A percentile compares a stretch with the other conserved stretches of the same genome.
phyloP scores from a whole-genome alignment of 352 stramenopile species.

The Pythium myriotylum region DNA sequence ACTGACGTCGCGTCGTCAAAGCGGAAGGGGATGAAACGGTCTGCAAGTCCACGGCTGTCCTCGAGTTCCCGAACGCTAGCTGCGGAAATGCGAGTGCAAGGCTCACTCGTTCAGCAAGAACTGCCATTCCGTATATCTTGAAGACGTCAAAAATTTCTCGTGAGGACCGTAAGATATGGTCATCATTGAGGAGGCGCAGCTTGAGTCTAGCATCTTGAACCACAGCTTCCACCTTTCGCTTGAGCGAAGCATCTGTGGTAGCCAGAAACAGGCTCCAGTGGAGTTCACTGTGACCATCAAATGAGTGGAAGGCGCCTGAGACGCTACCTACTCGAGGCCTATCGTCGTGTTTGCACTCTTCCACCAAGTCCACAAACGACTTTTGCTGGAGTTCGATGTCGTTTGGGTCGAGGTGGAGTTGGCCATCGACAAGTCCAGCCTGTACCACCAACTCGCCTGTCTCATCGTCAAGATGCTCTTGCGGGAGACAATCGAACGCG shows the following conservation, averaged over 20 bases:
- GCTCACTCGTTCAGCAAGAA: slow-evolving; percentile 72
- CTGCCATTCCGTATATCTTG: slow-evolving; percentile 81
- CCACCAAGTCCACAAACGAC: slow-evolving; percentile 39
- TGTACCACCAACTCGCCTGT: slow-evolving; percentile 57
- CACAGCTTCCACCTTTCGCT: background rate
- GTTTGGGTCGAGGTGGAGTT: slow-evolving; percentile 13
- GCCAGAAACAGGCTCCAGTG: background rate
- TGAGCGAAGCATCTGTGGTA: background rate
- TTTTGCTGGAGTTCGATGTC: slow-evolving; percentile 21
- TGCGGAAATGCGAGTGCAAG: slow-evolving; percentile 41
- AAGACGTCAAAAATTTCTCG: slow-evolving; percentile 81
- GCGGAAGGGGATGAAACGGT: slow-evolving; percentile 38
- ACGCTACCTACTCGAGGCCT: slow-evolving; percentile 1
- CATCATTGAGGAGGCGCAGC: slow-evolving; percentile 9
- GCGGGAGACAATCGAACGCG: slow-evolving; percentile 57
- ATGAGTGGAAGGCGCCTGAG: slow-evolving; percentile 9
- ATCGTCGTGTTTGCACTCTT: slow-evolving; percentile 40
- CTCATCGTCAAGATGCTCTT: slow-evolving; percentile 60
- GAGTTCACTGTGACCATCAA: background rate
- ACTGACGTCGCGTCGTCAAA: slow-evolving; percentile 60
- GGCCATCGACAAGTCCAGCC: slow-evolving; percentile 31
- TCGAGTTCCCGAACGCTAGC: slow-evolving; percentile 1
- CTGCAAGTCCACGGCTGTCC: background rate
- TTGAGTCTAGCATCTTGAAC: background rate
- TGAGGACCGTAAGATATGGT: slow-evolving; percentile 59